Evolutionary conservation across 768 basidiomycete genomes (phyloP).

Genomic region (Calocybe indica): DNA sequence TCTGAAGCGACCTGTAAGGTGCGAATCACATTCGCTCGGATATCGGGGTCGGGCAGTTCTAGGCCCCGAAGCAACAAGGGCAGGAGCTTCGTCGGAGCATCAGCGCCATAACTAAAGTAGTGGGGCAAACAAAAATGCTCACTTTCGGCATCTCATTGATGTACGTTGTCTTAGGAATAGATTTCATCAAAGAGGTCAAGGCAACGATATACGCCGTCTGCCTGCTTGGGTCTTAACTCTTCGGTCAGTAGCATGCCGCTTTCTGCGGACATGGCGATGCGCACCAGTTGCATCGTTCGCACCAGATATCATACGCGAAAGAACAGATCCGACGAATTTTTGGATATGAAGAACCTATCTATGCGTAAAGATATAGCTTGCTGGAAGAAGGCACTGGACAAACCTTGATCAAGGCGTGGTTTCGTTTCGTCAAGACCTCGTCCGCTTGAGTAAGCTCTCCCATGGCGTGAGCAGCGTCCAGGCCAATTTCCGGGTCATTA

Average conservation of each 20-base stretch:
- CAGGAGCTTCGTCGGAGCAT: constrained; percentile 52
- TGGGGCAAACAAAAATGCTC: constrained; percentile 8
- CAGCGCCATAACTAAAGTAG: neutral
- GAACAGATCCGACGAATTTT: constrained; percentile 62
- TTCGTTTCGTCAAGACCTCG: constrained; percentile 63
- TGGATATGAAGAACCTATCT: constrained; percentile 67
- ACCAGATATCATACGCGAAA: constrained; percentile 71
- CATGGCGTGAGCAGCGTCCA: constrained; percentile 68
- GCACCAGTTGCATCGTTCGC: constrained; percentile 51
- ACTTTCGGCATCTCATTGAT: constrained; percentile 61
- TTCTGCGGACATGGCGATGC: constrained; percentile 12
- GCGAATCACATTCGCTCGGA: constrained; percentile 77
- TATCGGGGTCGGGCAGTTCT: constrained; percentile 64
- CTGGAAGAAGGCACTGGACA: constrained; percentile 8
- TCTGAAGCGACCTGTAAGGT: constrained; percentile 69
- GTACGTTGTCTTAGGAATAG: constrained; percentile 74
- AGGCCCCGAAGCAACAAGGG: constrained; percentile 85
- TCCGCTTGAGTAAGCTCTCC: constrained; percentile 63
- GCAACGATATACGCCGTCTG: constrained; percentile 78
- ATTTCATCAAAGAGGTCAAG: constrained; percentile 72
- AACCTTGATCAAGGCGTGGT: constrained; percentile 77
- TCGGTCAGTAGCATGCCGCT: neutral
- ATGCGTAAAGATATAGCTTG: neutral
- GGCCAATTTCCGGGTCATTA: constrained; percentile 50
- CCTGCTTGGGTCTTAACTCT: constrained; percentile 16